Conservation (phyloP, 2,329 filamentous ascomycete genomes). For the Alternaria tenuissima region DNA sequence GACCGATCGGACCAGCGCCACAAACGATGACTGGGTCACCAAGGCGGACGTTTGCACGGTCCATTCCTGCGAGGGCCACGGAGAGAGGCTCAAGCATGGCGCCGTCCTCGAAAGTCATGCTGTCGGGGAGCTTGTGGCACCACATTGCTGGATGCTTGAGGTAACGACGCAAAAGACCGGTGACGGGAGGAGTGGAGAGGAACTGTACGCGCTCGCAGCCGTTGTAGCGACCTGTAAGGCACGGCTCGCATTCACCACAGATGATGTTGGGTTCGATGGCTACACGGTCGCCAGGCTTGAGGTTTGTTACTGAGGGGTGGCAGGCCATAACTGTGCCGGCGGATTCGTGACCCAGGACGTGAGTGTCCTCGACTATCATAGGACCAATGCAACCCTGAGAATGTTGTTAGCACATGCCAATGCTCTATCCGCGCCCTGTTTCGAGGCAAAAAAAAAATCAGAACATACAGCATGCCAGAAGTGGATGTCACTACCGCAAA, state of each 20-base stretch:
- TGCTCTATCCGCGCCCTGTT: background rate
- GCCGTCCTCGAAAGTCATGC: constrained; percentile 89
- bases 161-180: constrained; percentile 87
- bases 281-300: constrained; percentile 88
- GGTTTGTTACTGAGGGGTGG: constrained; percentile 77
- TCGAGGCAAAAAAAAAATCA: background rate
- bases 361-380: constrained; percentile 88
- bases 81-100: constrained; percentile 89
- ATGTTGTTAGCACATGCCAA: constrained; percentile 8
- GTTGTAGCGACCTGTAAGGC: constrained; percentile 92
- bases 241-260: constrained; percentile 89
- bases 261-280: constrained; percentile 95
- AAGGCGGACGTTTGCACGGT: constrained; percentile 79
- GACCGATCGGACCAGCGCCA: constrained; percentile 91
- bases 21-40: constrained; percentile 90
- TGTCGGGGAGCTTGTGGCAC: constrained; percentile 92
- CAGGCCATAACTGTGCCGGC: constrained; percentile 82
- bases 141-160: constrained; percentile 93
- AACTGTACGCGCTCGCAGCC: constrained; percentile 88
- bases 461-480: constrained; percentile 83
- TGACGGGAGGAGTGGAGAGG: constrained; percentile 87
- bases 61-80: constrained; percentile 87
- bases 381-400: constrained; percentile 81
- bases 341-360: constrained; percentile 95
- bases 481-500: constrained; percentile 95